Evolutionary conservation across 1,284 basidiomycete species (phyloP), one percentile per base, ranked within the genome.

Genomic region (Tremellales sp.): DNA sequence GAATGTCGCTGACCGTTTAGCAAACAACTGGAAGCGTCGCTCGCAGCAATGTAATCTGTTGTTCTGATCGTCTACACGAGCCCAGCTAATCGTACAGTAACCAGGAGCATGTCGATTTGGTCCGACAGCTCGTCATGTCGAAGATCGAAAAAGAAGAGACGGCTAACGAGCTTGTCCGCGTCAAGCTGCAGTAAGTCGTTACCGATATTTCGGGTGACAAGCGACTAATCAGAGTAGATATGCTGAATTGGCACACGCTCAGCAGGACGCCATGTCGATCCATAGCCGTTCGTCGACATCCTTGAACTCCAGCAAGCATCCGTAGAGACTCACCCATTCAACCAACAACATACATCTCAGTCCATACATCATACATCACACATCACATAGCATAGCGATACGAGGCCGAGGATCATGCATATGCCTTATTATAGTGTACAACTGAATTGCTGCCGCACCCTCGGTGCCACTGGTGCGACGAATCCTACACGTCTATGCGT

Each of bases 91-190:
- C 33, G 7, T 10, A n/a, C 42, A 68, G 65, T 50, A 73, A 73
- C 57, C 61, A 63, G 43, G 69, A 75, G 50, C 73, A 75, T 47
- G 76, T 76, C 52, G 75, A 69, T 37, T 52, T 72, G 13, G 73
- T 94, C 80, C 91, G 92, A 62, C 86, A 94, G 67, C 81, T 96
- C 3, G 92, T 97, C 4, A 87, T 85, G 76, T 79, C 84, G 52
- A 82, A 91, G 48, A 76, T 96, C 29, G 83, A 84, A 52, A 87
- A 87, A 62, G 92, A 97, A 68, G 90, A 94, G 65, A 78, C 90
- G 53, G 92, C 96, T 71, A 81, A 82, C 48, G 88, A 96, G 69
- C 81, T 96, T 10, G 90, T 96, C 29, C 82, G 86, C 37, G 96
- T 92, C 73, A 96, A 94, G 72, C 75, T 92, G 33, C 73, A 92